A percentile compares a stretch with the other conserved stretches of the same genome.
Evolutionary conservation across 2,329 filamentous ascomycete species (phyloP).

Genomic region (Hyphodiscus sp.): DNA sequence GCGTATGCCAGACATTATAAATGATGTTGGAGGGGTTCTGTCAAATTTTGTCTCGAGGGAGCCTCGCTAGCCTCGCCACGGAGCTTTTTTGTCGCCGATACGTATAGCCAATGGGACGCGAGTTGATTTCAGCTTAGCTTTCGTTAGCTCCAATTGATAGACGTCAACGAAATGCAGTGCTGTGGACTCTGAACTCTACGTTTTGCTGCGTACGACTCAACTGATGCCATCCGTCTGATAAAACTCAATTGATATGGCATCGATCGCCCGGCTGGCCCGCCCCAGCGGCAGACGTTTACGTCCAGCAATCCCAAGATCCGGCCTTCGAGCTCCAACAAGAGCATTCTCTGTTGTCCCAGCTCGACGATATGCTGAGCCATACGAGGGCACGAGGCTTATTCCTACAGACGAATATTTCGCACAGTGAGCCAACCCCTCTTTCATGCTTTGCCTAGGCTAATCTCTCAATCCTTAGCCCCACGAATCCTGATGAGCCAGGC

Average conservation of each 20-base stretch:
- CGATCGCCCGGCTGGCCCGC: slow-evolving; percentile 67
- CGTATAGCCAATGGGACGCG: no score
- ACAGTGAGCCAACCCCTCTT: slow-evolving; percentile 1
- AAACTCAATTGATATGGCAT: slow-evolving; percentile 56
- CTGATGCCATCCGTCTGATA: slow-evolving; percentile 10
- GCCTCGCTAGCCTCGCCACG: no score
- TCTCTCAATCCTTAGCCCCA: background rate
- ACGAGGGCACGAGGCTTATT: slow-evolving; percentile 43
- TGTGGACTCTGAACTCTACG: no score
- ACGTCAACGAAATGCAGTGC: no score
- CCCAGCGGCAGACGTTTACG: slow-evolving; percentile 60
- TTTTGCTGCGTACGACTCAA: background rate
- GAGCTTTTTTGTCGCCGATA: no score
- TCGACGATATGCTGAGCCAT: slow-evolving; percentile 56
- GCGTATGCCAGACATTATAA: slow-evolving; percentile 1
- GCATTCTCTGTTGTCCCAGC: slow-evolving; percentile 59
- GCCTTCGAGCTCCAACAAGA: slow-evolving; percentile 39
- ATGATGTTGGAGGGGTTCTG: slow-evolving; percentile 3
- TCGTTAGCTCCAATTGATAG: no score
- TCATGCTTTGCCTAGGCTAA: no score
- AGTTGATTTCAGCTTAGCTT: no score
- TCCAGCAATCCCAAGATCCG: slow-evolving; percentile 30
- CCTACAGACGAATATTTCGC: slow-evolving; percentile 59
- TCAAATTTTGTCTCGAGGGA: no score
- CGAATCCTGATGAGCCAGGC: slow-evolving; percentile 40